Evolutionary conservation across 805 yeast genomes (phyloP).

Genomic region (Lipomyces starkeyi): DNA sequence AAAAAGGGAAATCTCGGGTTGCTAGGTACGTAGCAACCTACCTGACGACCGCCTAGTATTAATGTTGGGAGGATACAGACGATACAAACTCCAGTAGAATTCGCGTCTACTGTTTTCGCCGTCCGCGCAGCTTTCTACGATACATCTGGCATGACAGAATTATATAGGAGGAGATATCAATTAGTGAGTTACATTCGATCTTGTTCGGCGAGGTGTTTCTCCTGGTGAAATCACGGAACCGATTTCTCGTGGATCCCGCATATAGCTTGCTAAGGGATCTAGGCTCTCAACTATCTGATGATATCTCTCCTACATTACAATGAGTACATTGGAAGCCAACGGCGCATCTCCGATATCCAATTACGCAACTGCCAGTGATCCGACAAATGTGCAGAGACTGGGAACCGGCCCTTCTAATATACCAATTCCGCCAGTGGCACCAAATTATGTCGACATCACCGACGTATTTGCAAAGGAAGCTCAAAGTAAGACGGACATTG

Average conservation of each 20-base stretch:
- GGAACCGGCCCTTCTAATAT: background rate
- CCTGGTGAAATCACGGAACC: background rate
- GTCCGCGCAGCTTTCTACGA: no score
- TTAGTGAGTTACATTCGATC: background rate
- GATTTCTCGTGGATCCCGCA: background rate
- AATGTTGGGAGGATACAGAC: no score
- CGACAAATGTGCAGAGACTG: background rate
- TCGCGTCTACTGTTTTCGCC: no score
- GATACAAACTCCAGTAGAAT: no score
- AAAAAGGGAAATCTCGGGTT: background rate
- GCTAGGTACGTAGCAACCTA: background rate
- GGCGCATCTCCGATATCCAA: background rate
- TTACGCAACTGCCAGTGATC: background rate
- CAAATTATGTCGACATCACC: slow-evolving; percentile 32
- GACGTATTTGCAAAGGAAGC: slow-evolving; percentile 17
- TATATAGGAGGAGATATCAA: background rate
- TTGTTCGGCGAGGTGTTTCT: background rate
- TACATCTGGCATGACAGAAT: background rate
- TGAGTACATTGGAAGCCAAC: background rate
- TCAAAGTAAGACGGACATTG: slow-evolving; percentile 11
- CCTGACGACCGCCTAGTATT: no score
- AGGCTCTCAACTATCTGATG: background rate
- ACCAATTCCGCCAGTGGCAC: slow-evolving; percentile 20
- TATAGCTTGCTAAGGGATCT: background rate
- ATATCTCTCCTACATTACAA: background rate